Percentiles rank a stretch among this genome's conserved stretches.
Conservation (phyloP, 2,329 filamentous ascomycete genomes). For the Alternaria gaisen region DNA sequence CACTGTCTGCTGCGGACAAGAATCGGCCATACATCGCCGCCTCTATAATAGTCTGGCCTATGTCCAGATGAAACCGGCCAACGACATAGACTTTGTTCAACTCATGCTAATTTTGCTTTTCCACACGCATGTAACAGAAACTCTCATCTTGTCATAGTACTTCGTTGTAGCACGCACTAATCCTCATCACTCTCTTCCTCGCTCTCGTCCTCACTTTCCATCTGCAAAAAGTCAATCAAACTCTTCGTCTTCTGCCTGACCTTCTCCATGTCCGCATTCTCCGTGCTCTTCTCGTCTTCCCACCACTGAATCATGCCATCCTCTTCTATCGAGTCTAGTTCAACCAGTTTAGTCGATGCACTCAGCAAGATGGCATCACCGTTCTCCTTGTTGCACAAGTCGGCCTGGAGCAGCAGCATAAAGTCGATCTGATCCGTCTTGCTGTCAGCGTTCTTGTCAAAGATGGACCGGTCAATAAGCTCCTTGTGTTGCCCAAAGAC, state of each 20-base stretch:
- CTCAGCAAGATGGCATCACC: constrained; percentile 76
- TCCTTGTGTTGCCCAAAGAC: constrained; percentile 64
- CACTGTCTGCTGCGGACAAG: neutral
- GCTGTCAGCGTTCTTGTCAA: constrained; percentile 60
- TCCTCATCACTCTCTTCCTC: constrained; percentile 68
- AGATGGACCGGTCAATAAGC: constrained; percentile 67
- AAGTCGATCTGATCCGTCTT: constrained; percentile 85
- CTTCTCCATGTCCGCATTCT: constrained; percentile 72
- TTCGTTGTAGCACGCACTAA: constrained; percentile 30
- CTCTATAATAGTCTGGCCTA: neutral
- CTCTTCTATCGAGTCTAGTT: constrained; percentile 84
- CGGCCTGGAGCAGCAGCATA: constrained; percentile 80
- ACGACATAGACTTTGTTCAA: neutral
- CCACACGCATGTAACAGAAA: neutral
- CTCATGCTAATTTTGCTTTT: constrained; percentile 4
- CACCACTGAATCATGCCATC: constrained; percentile 92
- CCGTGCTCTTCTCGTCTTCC: constrained; percentile 74
- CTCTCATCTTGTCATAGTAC: no score
- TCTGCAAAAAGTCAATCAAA: constrained; percentile 82
- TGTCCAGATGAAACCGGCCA: constrained; percentile 1
- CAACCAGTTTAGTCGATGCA: constrained; percentile 84
- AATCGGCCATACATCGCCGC: neutral
- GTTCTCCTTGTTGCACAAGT: constrained; percentile 72
- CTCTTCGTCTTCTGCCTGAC: constrained; percentile 78
- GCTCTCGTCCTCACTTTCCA: constrained; percentile 74